A percentile compares a stretch with the other conserved stretches of the same genome.
Evolutionary conservation across 176 grass and related monocot species (phyloP).

Genomic region (Avena atlantica): DNA sequence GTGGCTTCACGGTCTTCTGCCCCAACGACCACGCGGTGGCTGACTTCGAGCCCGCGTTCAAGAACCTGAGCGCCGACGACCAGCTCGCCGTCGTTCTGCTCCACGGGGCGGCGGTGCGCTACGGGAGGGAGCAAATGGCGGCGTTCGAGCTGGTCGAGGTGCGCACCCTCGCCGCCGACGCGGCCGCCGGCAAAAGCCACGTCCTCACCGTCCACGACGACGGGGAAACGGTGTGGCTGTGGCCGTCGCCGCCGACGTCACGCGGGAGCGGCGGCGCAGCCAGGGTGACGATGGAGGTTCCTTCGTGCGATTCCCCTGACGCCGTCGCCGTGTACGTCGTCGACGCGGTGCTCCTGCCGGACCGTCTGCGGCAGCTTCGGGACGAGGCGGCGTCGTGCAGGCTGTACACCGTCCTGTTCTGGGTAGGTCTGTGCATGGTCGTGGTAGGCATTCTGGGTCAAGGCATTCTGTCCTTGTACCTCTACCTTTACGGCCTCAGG

Average conservation of each 20-base stretch:
- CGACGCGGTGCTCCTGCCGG: not conserved
- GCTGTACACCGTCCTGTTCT: not conserved
- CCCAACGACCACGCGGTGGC: not conserved
- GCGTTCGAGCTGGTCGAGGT: not conserved
- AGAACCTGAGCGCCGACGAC: not conserved
- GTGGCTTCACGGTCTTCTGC: not conserved
- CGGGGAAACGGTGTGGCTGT: not conserved
- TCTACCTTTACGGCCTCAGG: too few relatives aligned
- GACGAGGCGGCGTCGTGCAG: not conserved
- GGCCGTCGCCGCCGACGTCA: not conserved
- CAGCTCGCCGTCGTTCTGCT: not conserved
- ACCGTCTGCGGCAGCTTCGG: not conserved
- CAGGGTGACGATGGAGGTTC: not conserved
- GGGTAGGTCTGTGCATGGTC: not conserved
- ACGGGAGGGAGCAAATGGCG: not conserved
- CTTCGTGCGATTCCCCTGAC: not conserved
- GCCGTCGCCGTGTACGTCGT: not conserved
- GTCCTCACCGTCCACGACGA: not conserved
- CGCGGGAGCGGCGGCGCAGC: not conserved
- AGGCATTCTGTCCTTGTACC: not conserved
- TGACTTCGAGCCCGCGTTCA: not conserved
- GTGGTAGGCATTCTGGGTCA: not conserved
- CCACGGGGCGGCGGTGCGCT: not conserved
- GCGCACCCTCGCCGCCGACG: too few relatives aligned
- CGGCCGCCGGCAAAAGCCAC: not conserved